phyloP scores from a whole-genome alignment of 2,329 filamentous ascomycete genomes.

The Penicillium brevicompactum region DNA sequence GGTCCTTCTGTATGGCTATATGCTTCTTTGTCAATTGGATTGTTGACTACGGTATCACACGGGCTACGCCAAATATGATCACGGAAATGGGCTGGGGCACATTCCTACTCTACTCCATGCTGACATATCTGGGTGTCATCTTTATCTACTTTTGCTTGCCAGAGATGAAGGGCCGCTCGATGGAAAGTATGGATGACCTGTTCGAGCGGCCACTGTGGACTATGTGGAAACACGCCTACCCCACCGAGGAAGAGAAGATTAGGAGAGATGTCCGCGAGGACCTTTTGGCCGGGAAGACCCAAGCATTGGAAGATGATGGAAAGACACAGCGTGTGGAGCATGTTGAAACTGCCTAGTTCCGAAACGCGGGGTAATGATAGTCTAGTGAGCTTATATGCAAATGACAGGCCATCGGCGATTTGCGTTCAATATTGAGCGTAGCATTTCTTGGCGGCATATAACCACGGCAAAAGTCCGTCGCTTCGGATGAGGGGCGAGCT shows the following conservation, averaged over 20 bases:
- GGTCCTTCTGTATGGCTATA: conserved; percentile 32
- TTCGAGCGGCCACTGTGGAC: conserved; percentile 41
- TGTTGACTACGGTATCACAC: conserved; percentile 34
- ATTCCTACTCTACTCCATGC: conserved; percentile 38
- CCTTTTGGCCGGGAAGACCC: conserved; percentile 10
- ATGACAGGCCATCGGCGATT: neutral
- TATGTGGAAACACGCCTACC: conserved; percentile 46
- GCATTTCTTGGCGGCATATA: neutral
- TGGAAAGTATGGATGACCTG: conserved; percentile 39
- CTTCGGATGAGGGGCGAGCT: neutral
- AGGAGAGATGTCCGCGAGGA: conserved; percentile 32
- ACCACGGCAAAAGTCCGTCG: neutral
- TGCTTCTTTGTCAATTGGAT: conserved; percentile 36
- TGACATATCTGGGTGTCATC: conserved; percentile 39
- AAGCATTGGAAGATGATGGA: conserved; percentile 14
- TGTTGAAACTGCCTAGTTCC: conserved; percentile 10
- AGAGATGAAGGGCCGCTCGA: conserved; percentile 33
- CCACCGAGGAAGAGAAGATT: conserved; percentile 38
- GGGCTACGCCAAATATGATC: conserved; percentile 38
- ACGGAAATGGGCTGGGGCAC: conserved; percentile 40
- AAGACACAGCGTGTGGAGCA: conserved; percentile 21
- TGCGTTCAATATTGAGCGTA: neutral
- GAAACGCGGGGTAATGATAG: neutral
- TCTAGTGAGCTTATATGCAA: neutral
- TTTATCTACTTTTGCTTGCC: conserved; percentile 38